Percentiles rank a stretch among this genome's conserved stretches.
These are phyloP conservation scores for Pezicula neosporulosa DNA, from an alignment of 2,329 filamentous ascomycete genomes.

Conservation along the genomic window DNA sequence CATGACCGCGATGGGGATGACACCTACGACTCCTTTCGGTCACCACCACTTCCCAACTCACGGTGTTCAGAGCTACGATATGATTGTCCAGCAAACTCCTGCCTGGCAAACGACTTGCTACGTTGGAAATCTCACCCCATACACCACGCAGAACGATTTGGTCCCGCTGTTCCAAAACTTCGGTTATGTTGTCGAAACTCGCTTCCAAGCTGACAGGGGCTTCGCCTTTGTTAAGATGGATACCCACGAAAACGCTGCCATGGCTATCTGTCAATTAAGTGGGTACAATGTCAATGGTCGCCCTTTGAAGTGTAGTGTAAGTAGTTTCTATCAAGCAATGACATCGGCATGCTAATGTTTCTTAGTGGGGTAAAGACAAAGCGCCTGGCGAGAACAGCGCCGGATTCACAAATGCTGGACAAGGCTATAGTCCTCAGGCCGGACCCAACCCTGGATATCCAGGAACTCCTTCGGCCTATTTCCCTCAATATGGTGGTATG, in stretches of 20 bases:
- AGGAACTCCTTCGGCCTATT: slow-evolving; percentile 76
- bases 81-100: slow-evolving; percentile 92
- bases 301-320: slow-evolving; percentile 96
- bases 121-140: slow-evolving; percentile 94
- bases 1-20: slow-evolving; percentile 97
- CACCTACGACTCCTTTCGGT: slow-evolving; percentile 91
- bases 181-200: slow-evolving; percentile 93
- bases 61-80: slow-evolving; percentile 94
- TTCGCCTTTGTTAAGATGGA: slow-evolving; percentile 99
- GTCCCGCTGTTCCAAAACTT: slow-evolving; percentile 99
- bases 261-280: slow-evolving; percentile 97
- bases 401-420: slow-evolving; percentile 77
- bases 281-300: slow-evolving; percentile 97
- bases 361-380: slow-evolving; percentile 98
- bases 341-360: slow-evolving; percentile 28
- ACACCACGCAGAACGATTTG: slow-evolving; percentile 93
- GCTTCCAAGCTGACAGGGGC: slow-evolving; percentile 95
- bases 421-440: slow-evolving; percentile 69
- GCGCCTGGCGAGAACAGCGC: slow-evolving; percentile 66
- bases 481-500: slow-evolving; percentile 87
- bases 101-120: slow-evolving; percentile 99
- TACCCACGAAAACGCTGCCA: slow-evolving; percentile 93
- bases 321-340: slow-evolving; percentile 36
- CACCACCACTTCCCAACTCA: slow-evolving; percentile 98
- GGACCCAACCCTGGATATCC: slow-evolving; percentile 69